Base-by-base conservation (phyloP, 495 filamentous ascomycete species). In the Cercophora sp. region DNA sequence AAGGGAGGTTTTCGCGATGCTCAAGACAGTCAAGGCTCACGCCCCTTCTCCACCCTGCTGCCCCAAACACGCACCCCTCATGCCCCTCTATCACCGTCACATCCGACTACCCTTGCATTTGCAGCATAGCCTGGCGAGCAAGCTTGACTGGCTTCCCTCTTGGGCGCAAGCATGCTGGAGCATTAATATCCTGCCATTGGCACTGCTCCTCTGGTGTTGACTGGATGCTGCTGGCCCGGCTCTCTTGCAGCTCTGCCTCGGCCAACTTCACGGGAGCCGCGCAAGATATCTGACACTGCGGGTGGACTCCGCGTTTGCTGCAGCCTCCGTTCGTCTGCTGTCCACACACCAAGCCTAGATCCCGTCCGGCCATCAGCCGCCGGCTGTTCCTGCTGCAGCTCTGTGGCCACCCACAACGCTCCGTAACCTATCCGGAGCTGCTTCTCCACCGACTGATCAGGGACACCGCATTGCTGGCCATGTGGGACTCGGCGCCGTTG, bases 131-230 rank as follows among this genome's bases (percentile, higher is more conserved):
- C 51, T 37, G 40, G 50, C 26, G 40, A 34, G 37, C 24, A 24
- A 39, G 46, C 48, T 22, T 13, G 22, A 20, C 24, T 15, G 47
- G 32, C 54, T 52, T 43, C 42, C 16, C 19, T 32, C 36, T 22
- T 49, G 25, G 34, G 36, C 55, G 37, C 48, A 41, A 40, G 51
- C 15, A 27, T 26, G n/a, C 31, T 48, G 52, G 47, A 46, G 55
- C 61, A 57, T 62, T 67, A 63, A 67, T 65, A 65, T 54, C 53
- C 44, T 32, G n/a, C 55, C 62, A 64, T 57, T 64, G 63, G 63
- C 55, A 52, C 64, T 61, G 44, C 45, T 56, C 39, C 27, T 41
- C 23, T 42, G 26, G n/a, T 64, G 58, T 57, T 61, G 51, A 52
- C 52, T 52, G 41, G 34, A n/a, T 52, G 48, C 52, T 45, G 46